Evolutionary conservation across 257 asterid genomes (phyloP).

Genomic region (Mitragyna speciosa): DNA sequence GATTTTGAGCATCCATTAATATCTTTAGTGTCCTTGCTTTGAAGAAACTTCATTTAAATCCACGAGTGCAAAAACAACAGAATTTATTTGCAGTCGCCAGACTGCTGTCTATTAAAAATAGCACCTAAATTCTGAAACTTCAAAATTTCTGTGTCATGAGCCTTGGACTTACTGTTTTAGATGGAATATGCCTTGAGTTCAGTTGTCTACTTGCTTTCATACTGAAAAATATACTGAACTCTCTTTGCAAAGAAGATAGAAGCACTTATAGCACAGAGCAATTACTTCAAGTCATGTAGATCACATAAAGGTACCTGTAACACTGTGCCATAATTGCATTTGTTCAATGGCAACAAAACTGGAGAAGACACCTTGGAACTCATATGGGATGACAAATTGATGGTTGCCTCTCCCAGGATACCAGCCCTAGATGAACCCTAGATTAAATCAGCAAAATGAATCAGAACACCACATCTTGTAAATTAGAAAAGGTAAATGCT

Average conservation of each 20-base stretch:
- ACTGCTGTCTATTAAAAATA: not conserved
- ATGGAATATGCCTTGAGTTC: not conserved
- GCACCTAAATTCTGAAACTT: not conserved
- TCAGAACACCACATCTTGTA: not conserved
- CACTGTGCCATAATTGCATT: conserved; percentile 68
- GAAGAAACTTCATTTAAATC: not conserved
- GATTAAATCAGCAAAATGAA: conserved; percentile 12
- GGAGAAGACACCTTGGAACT: conserved; percentile 53
- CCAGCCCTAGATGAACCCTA: conserved; percentile 79
- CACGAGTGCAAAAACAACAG: not conserved
- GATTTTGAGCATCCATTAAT: not conserved
- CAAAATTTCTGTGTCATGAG: not conserved
- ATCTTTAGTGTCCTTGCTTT: not conserved
- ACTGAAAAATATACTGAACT: not conserved
- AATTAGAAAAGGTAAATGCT: not conserved
- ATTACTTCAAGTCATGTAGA: not conserved
- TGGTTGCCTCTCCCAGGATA: conserved; percentile 70
- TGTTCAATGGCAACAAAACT: conserved; percentile 64
- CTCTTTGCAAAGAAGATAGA: not conserved
- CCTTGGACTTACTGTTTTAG: not conserved
- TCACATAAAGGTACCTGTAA: conserved; percentile 50
- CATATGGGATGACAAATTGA: conserved; percentile 52
- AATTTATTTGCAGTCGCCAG: too few relatives aligned
- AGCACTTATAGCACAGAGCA: not conserved
- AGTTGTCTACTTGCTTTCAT: not conserved